A percentile compares a stretch with the other conserved stretches of the same genome.
Conservation (phyloP, 768 basidiomycete genomes). For the Termitomyces sp. region DNA sequence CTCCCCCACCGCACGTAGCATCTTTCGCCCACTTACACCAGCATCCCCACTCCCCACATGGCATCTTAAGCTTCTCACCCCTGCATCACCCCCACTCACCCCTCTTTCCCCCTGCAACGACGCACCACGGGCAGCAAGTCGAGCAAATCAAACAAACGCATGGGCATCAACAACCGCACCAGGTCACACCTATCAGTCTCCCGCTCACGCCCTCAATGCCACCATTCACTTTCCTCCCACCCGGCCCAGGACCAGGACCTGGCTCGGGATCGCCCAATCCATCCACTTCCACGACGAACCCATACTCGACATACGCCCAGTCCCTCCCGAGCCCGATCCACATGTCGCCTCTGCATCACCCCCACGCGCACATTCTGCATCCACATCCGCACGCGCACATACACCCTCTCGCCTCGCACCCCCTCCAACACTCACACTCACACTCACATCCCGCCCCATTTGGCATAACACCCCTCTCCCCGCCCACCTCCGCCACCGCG, state of each 20-base stretch:
- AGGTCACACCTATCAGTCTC: conserved; percentile 21
- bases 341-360: neutral
- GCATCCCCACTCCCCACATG: conserved; percentile 22
- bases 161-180: neutral
- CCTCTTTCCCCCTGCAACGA: conserved; percentile 31
- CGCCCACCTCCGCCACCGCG: neutral
- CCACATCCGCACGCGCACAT: neutral
- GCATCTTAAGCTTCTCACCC: conserved; percentile 23
- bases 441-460: neutral
- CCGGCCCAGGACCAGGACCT: neutral
- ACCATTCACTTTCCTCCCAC: conserved; percentile 67
- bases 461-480: neutral
- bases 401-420: neutral
- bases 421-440: neutral
- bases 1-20: conserved; percentile 48
- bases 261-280: too few relatives aligned
- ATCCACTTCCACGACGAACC: too few relatives aligned
- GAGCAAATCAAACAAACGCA: conserved; percentile 22
- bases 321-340: neutral
- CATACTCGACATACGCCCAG: neutral
- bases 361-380: conserved; percentile 1
- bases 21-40: conserved; percentile 30
- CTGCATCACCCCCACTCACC: conserved; percentile 31
- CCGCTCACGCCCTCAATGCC: conserved; percentile 99
- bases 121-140: conserved; percentile 22